Evolutionary conservation across 2,329 filamentous ascomycete genomes (phyloP).

Genomic region (Fusarium nodosum): DNA sequence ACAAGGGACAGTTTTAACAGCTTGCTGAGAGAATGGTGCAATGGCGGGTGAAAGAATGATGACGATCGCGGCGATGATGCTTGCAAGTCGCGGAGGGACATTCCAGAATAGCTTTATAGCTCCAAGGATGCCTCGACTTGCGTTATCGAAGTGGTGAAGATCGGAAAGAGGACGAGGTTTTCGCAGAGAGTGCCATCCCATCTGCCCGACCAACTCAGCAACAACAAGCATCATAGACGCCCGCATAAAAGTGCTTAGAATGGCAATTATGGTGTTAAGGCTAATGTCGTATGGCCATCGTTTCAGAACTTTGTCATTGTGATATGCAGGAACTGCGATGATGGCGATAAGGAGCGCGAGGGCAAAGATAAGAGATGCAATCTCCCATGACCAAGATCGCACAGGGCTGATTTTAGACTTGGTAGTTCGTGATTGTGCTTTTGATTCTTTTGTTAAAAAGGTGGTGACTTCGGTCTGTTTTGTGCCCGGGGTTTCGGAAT

Average conservation of each 20-base stretch:
- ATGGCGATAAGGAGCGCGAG: constrained; percentile 2
- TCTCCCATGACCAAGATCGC: constrained; percentile 12
- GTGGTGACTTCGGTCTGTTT: neutral
- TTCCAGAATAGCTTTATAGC: constrained; percentile 5
- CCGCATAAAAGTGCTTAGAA: constrained; percentile 21
- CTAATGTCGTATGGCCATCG: constrained; percentile 25
- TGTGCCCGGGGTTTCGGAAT: neutral
- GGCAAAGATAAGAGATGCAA: neutral
- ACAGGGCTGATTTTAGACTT: neutral
- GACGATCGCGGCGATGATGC: neutral
- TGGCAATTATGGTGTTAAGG: constrained; percentile 15
- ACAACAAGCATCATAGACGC: constrained; percentile 14
- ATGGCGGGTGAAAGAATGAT: constrained; percentile 15
- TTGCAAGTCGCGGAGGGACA: neutral
- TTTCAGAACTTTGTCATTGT: constrained; percentile 6
- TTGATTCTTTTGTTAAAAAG: neutral
- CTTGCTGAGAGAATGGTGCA: constrained; percentile 16
- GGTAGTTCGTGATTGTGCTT: neutral
- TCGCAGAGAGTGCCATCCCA: constrained; percentile 13
- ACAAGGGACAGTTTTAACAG: constrained; percentile 8
- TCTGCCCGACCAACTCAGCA: constrained; percentile 7
- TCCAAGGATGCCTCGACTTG: constrained; percentile 9
- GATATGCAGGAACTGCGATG: neutral
- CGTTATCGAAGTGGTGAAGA: constrained; percentile 14
- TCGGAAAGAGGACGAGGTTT: constrained; percentile 8